A percentile compares a stretch with the other conserved stretches of the same genome.
These are phyloP conservation scores for Colletotrichum sp. DNA, from an alignment of 2,329 filamentous ascomycete genomes.

Conservation along the genomic window DNA sequence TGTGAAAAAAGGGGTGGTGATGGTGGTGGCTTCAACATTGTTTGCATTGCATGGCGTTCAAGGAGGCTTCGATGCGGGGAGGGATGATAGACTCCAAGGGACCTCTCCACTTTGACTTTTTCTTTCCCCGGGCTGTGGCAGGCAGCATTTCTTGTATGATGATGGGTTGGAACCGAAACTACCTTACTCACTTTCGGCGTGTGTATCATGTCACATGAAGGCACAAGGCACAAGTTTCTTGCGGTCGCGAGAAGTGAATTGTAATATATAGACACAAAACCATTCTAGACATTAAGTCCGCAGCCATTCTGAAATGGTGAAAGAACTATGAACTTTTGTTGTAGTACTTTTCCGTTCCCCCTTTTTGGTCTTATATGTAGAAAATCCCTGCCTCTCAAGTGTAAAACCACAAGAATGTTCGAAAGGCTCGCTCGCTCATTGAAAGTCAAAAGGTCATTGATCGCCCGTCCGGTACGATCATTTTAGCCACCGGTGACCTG, in stretches of 20 bases:
- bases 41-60: slow-evolving; percentile 25
- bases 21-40: neutral
- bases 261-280: neutral
- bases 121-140: neutral
- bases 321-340: neutral
- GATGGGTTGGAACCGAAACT: neutral
- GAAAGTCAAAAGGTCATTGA: neutral
- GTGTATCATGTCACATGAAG: neutral
- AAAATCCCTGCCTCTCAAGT: neutral
- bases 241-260: neutral
- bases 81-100: neutral
- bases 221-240: neutral
- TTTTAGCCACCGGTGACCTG: neutral
- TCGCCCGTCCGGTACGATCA: neutral
- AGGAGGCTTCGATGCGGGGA: neutral
- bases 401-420: neutral
- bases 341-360: neutral
- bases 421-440: neutral
- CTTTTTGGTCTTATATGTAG: neutral
- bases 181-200: slow-evolving; percentile 7
- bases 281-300: neutral
- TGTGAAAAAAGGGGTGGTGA: neutral
- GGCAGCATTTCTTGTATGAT: neutral
- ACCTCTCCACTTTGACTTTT: neutral
- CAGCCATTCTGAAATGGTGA: neutral